Percentiles rank a stretch among this genome's conserved stretches.
Conservation (phyloP, 257 asterid species). For the Striga asiatica region DNA sequence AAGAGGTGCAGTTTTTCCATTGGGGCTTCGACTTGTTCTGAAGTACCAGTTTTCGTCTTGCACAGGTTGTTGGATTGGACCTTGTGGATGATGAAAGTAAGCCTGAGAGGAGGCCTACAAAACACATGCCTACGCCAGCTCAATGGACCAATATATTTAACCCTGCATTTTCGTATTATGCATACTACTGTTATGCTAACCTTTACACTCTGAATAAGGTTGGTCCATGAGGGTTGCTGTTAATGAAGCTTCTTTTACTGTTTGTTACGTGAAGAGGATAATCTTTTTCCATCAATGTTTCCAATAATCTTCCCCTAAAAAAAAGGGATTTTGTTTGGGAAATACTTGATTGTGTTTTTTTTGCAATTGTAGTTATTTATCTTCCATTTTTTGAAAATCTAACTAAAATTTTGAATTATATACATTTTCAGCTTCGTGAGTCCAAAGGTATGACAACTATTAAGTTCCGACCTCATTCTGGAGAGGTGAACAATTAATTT, state of each 20-base stretch:
- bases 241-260: background rate
- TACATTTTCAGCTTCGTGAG: slow-evolving; percentile 87
- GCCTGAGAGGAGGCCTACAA: slow-evolving; percentile 97
- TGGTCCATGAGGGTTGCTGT: no score
- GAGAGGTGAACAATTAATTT: slow-evolving; percentile 52
- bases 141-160: slow-evolving; percentile 91
- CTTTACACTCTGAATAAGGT: slow-evolving; percentile 95
- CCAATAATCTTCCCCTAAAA: background rate
- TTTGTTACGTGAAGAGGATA: background rate
- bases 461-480: slow-evolving; percentile 95
- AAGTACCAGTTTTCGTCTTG: slow-evolving; percentile 9
- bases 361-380: background rate
- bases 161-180: slow-evolving; percentile 91
- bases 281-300: background rate
- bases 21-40: slow-evolving; percentile 12
- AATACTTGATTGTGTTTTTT: background rate
- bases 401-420: background rate
- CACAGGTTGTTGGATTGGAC: slow-evolving; percentile 95
- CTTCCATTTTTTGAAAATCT: background rate
- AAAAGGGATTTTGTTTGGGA: background rate
- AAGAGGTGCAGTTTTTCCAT: background rate
- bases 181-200: slow-evolving; percentile 95
- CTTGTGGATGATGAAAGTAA: slow-evolving; percentile 98
- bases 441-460: slow-evolving; percentile 91
- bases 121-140: slow-evolving; percentile 96